Percentiles rank a stretch among this genome's conserved stretches.
Evolutionary conservation across 2,329 filamentous ascomycete species (phyloP).

Genomic region (Raffaelea ambrosiae): DNA sequence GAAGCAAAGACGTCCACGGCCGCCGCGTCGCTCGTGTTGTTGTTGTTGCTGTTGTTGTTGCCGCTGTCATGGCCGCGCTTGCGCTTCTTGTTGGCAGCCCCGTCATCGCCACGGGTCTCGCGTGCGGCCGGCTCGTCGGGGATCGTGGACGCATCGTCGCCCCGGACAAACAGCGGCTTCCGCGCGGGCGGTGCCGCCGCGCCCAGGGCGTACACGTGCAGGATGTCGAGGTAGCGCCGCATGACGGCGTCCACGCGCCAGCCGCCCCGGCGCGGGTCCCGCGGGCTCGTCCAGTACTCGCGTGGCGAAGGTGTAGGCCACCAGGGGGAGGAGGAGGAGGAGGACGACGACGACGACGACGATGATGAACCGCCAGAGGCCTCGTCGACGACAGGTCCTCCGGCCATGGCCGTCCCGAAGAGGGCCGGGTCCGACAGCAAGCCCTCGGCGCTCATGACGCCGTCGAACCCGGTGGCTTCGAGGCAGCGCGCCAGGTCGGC

Average conservation of each 20-base stretch:
- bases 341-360: background rate
- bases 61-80: constrained; percentile 22
- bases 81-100: constrained; percentile 42
- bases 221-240: constrained; percentile 81
- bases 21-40: background rate
- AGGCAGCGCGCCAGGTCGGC: constrained; percentile 72
- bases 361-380: no score
- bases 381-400: constrained; percentile 17
- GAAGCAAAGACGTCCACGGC: constrained; percentile 17
- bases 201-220: constrained; percentile 69
- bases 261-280: constrained; percentile 63
- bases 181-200: constrained; percentile 55
- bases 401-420: constrained; percentile 62
- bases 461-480: constrained; percentile 78
- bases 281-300: constrained; percentile 74
- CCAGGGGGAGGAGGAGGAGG: background rate
- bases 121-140: constrained; percentile 28
- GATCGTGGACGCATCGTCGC: constrained; percentile 27
- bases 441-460: constrained; percentile 91
- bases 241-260: constrained; percentile 84
- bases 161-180: constrained; percentile 64
- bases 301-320: constrained; percentile 24
- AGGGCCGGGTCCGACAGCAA: constrained; percentile 88
- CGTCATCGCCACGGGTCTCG: constrained; percentile 15
- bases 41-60: background rate